Evolutionary conservation across 768 basidiomycete genomes (phyloP), one percentile per base, ranked within the genome.

Genomic region (Lactifluus rugatus): DNA sequence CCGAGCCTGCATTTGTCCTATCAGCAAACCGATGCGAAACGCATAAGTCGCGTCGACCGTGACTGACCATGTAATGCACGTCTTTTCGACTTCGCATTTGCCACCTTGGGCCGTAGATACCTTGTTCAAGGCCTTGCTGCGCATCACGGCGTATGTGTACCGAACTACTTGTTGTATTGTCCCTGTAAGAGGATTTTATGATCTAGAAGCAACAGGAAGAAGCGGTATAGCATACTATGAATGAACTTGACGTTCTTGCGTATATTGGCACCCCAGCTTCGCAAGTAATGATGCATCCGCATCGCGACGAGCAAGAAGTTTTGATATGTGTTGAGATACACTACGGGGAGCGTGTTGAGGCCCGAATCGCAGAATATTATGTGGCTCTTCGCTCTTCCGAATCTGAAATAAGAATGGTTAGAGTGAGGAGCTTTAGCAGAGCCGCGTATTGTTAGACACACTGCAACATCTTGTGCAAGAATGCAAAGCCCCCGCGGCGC

Each of bases 301-400:
- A 93, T 84, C 0, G 88, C 90, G 3, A 83, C 77, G 44, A 96
- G 69, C 31, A 89, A 70, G 67, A 93, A 87, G 66, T 85, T 89
- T 68, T 92, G 88, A 69, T 92, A 96, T 11, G 95, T 77, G 70
- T 97, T 99, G 53, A 82, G 69, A 69, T 88, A 81, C 10, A 92
- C 81, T 1, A 77, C 78, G 42, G 76, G 66, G 17, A 70, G 63
- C 8, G 79, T 71, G 69, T 94, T 96, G 60, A 95, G 75, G 14
- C 69, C 66, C 5, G 78, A 77, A 67, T 97, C 94, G 51, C 78
- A 83, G 72, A 83, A 96, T 58, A 95, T 84, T 41, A 85, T 76
- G 64, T 94, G 91, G 63, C 81, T 81, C 64, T 83, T 84, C 31
- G 83, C 75, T 68, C 84, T 89, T 25, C 85, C 82, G 60, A 85